These are phyloP conservation scores for Glycine latifolia DNA, from an alignment of 306 rosid genomes.

Conservation along the genomic window DNA sequence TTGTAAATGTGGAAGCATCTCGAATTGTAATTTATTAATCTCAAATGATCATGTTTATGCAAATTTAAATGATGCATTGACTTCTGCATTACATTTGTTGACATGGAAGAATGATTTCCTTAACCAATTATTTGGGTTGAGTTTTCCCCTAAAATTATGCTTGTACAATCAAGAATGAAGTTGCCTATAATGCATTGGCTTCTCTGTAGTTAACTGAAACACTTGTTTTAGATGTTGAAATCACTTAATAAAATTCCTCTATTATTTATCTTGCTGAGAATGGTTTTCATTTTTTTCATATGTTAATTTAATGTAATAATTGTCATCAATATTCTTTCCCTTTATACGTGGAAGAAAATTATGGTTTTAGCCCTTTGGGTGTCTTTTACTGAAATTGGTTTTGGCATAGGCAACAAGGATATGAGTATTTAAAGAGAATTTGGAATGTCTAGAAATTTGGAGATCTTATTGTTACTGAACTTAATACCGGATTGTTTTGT, in stretches of 20 bases:
- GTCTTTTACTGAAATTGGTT: conserved; percentile 27
- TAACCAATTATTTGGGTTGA: conserved; percentile 18
- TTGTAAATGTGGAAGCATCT: conserved; percentile 18
- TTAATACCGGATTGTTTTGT: conserved; percentile 25
- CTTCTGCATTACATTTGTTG: conserved; percentile 16
- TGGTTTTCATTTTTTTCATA: conserved; percentile 26
- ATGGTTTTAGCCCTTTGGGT: conserved; percentile 14
- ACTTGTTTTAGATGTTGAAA: conserved; percentile 18
- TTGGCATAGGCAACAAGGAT: conserved; percentile 38
- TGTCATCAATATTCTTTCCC: conserved; percentile 32
- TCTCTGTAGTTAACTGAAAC: conserved; percentile 23
- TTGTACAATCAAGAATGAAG: conserved; percentile 34
- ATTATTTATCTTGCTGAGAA: conserved; percentile 28
- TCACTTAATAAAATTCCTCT: conserved; percentile 10
- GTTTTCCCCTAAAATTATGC: conserved; percentile 25
- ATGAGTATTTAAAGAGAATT: conserved; percentile 23
- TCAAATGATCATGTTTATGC: conserved; percentile 31
- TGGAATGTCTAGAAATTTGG: conserved; percentile 20
- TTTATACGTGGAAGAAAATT: conserved; percentile 1
- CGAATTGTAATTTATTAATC: conserved; percentile 33
- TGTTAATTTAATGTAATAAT: conserved; percentile 34
- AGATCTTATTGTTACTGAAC: conserved; percentile 23
- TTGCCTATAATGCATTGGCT: neutral
- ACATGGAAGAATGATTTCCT: conserved; percentile 23
- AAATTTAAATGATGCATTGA: conserved; percentile 39